A percentile compares a stretch with the other conserved stretches of the same genome.
These are phyloP conservation scores for Vitis rotundifolia DNA, from an alignment of 164 flowering plant genomes.

Conservation along the genomic window DNA sequence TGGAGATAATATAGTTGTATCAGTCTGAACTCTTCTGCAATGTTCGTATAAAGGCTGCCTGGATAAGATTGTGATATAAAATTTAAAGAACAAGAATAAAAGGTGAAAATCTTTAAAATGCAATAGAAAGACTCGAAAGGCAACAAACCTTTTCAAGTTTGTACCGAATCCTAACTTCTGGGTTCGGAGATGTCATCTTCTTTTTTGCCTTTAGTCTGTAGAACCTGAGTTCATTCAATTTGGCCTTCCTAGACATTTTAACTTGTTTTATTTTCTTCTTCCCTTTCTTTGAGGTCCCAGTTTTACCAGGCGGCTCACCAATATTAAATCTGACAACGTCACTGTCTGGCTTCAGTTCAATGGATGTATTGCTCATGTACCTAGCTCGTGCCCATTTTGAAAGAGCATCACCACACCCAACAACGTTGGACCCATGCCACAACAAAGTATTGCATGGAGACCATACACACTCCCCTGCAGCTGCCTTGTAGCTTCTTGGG, in stretches of 20 bases:
- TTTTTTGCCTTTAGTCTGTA: constrained; percentile 80
- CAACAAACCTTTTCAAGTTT: constrained; percentile 75
- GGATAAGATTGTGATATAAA: no score
- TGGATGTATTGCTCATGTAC: constrained; percentile 38
- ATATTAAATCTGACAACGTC: constrained; percentile 69
- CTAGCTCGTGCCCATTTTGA: constrained; percentile 28
- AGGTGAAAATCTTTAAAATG: no score
- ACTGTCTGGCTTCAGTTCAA: constrained; percentile 52
- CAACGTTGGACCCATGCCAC: constrained; percentile 15
- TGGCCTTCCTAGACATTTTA: constrained; percentile 65
- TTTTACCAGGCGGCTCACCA: constrained; percentile 26
- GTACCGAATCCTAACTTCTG: constrained; percentile 88
- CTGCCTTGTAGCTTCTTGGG: constrained; percentile 12
- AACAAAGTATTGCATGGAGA: constrained; percentile 4
- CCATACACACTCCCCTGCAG: constrained; percentile 8
- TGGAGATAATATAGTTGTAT: no score
- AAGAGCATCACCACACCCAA: constrained; percentile 6
- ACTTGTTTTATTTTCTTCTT: constrained; percentile 33
- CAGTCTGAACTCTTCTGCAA: no score
- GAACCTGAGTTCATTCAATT: constrained; percentile 74
- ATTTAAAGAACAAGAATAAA: no score
- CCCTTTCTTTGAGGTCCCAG: constrained; percentile 16
- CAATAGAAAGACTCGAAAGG: no score
- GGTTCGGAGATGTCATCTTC: constrained; percentile 91
- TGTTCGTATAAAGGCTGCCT: no score